Conservation (phyloP, 2,329 filamentous ascomycete species). For the Metarhizium robertsii region DNA sequence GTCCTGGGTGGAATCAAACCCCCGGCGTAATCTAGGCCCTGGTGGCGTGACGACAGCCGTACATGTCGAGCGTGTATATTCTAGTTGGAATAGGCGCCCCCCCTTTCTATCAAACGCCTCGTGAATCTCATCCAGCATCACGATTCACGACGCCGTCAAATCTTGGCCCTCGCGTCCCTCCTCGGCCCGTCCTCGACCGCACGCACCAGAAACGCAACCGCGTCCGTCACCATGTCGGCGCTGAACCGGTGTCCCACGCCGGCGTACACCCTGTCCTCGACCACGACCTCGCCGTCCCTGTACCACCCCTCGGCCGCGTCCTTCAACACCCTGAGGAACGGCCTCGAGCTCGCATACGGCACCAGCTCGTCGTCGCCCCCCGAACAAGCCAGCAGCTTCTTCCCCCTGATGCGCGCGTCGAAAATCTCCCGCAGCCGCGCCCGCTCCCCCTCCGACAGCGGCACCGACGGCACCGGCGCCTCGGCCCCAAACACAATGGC, state of each 20-base stretch:
- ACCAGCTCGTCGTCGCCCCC: constrained; percentile 64
- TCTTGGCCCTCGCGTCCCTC: constrained; percentile 21
- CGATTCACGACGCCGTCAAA: constrained; percentile 8
- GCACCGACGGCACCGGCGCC: constrained; percentile 20
- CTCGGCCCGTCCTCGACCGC: constrained; percentile 26
- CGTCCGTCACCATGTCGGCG: constrained; percentile 55
- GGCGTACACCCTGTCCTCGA: constrained; percentile 60
- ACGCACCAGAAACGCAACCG: constrained; percentile 52
- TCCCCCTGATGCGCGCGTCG: constrained; percentile 44
- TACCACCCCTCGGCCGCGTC: constrained; percentile 43
- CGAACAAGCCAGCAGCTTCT: constrained; percentile 55
- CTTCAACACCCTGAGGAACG: constrained; percentile 55
- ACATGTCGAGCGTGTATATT: no score
- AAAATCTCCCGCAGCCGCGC: constrained; percentile 35
- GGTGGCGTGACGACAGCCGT: no score
- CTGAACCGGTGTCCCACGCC: constrained; percentile 63
- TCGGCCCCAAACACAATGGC: constrained; percentile 56
- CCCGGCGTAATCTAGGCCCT: no score
- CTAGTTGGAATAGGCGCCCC: no score
- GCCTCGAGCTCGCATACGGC: constrained; percentile 51
- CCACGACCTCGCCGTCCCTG: constrained; percentile 42
- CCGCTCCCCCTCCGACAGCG: constrained; percentile 27
- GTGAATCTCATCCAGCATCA: neutral
- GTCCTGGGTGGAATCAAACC: no score
- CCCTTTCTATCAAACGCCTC: neutral